Percentiles rank a stretch among this genome's conserved stretches.
These are phyloP conservation scores for Bimuria novae-zelandiae DNA, from an alignment of 2,329 filamentous ascomycete species.

Conservation along the genomic window DNA sequence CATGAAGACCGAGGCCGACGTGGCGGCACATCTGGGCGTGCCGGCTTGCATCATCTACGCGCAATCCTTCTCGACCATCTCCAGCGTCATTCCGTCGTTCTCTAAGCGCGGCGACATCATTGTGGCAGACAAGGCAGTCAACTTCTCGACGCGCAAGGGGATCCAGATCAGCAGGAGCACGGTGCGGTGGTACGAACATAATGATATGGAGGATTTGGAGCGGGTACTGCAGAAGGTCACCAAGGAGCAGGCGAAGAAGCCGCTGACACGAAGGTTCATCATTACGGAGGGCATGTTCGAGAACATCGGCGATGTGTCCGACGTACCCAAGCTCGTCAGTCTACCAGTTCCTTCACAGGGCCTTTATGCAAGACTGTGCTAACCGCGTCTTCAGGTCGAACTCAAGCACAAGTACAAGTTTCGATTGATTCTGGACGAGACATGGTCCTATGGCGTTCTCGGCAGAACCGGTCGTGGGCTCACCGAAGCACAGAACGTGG, in stretches of 20 bases:
- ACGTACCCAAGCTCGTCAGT: constrained; percentile 82
- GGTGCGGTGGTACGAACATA: constrained; percentile 93
- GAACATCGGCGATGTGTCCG: constrained; percentile 79
- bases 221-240: constrained; percentile 81
- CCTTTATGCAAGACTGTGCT: not conserved
- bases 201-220: constrained; percentile 93
- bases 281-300: constrained; percentile 96
- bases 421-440: constrained; percentile 95
- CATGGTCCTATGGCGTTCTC: constrained; percentile 94
- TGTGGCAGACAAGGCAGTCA: constrained; percentile 89
- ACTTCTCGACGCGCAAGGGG: constrained; percentile 92
- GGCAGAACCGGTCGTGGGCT: constrained; percentile 89
- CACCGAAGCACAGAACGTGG: constrained; percentile 96
- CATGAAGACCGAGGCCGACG: constrained; percentile 93
- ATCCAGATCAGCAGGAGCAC: constrained; percentile 90
- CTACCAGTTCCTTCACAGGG: not conserved
- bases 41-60: constrained; percentile 93
- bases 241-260: constrained; percentile 86
- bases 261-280: constrained; percentile 89
- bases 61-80: constrained; percentile 94
- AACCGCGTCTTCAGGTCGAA: constrained; percentile 65
- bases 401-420: constrained; percentile 97
- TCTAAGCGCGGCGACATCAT: constrained; percentile 98
- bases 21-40: constrained; percentile 85
- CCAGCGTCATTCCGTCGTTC: constrained; percentile 95